These are phyloP conservation scores for Amanita fuliginea DNA, from an alignment of 768 basidiomycete species.

Conservation along the genomic window DNA sequence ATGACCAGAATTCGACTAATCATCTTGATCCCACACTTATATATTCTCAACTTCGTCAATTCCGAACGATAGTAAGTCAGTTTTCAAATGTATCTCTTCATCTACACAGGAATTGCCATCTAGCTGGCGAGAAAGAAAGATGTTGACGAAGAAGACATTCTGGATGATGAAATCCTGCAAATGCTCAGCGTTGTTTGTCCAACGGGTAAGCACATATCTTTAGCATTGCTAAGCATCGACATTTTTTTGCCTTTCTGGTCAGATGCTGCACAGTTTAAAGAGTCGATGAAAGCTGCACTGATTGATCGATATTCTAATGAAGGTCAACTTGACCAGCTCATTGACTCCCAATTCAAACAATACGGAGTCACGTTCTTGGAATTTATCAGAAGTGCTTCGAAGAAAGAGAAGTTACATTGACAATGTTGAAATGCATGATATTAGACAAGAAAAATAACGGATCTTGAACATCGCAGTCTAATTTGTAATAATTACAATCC, in stretches of 20 bases:
- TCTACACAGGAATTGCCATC: background rate
- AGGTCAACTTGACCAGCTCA: constrained; percentile 29
- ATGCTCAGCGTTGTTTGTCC: constrained; percentile 28
- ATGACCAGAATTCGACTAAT: background rate
- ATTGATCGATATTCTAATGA: constrained; percentile 23
- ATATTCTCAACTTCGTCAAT: background rate
- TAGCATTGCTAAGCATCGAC: background rate
- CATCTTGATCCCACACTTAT: background rate
- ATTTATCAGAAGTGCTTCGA: constrained; percentile 21
- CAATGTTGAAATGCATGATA: background rate
- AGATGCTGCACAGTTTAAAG: constrained; percentile 27
- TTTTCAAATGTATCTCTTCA: background rate
- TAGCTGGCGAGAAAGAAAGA: constrained; percentile 19
- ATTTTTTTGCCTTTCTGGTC: background rate
- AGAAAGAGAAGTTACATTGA: background rate
- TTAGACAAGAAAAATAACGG: background rate
- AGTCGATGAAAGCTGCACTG: constrained; percentile 25
- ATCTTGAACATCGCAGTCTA: background rate
- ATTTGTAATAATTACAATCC: background rate
- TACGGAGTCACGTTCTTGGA: constrained; percentile 28
- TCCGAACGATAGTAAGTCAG: background rate
- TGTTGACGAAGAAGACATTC: constrained; percentile 20
- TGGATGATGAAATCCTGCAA: constrained; percentile 25
- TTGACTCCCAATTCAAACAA: constrained; percentile 17
- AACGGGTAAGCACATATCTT: constrained; percentile 19